These are phyloP conservation scores for Sporothrix protearum DNA, from an alignment of 2,329 filamentous ascomycete species.

Conservation along the genomic window DNA sequence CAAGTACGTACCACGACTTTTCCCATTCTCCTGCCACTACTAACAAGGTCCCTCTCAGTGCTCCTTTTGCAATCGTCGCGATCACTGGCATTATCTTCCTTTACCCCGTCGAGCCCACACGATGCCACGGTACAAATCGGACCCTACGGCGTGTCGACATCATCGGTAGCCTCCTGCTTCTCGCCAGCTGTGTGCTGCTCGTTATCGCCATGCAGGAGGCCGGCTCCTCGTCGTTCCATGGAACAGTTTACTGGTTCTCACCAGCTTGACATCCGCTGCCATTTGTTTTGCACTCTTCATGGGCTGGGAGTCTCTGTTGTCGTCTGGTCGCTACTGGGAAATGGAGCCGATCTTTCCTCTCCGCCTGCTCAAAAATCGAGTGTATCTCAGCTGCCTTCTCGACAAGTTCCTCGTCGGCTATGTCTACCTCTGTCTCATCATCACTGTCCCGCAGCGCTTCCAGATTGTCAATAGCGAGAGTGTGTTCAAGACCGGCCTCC, in stretches of 20 bases:
- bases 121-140: slow-evolving; percentile 10
- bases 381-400: slow-evolving; percentile 50
- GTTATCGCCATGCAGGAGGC: slow-evolving; percentile 57
- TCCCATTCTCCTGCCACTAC: background rate
- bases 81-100: slow-evolving; percentile 45
- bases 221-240: slow-evolving; percentile 52
- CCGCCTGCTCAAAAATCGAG: slow-evolving; percentile 45
- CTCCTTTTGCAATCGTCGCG: slow-evolving; percentile 33
- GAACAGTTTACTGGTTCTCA: slow-evolving; percentile 50
- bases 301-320: slow-evolving; percentile 50
- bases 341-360: slow-evolving; percentile 57
- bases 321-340: slow-evolving; percentile 34
- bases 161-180: slow-evolving; percentile 41
- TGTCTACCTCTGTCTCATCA: slow-evolving; percentile 55
- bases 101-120: slow-evolving; percentile 30
- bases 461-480: slow-evolving; percentile 56
- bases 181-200: slow-evolving; percentile 51
- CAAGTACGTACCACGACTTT: slow-evolving; percentile 45
- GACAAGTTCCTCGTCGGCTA: slow-evolving; percentile 57
- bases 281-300: slow-evolving; percentile 49
- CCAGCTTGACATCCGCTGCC: slow-evolving; percentile 46
- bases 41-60: slow-evolving; percentile 8
- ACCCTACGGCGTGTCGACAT: slow-evolving; percentile 28
- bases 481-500: slow-evolving; percentile 53
- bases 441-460: slow-evolving; percentile 57